A percentile compares a stretch with the other conserved stretches of the same genome.
phyloP scores from a whole-genome alignment of 345 rosid genomes.

The Linum lewisii region DNA sequence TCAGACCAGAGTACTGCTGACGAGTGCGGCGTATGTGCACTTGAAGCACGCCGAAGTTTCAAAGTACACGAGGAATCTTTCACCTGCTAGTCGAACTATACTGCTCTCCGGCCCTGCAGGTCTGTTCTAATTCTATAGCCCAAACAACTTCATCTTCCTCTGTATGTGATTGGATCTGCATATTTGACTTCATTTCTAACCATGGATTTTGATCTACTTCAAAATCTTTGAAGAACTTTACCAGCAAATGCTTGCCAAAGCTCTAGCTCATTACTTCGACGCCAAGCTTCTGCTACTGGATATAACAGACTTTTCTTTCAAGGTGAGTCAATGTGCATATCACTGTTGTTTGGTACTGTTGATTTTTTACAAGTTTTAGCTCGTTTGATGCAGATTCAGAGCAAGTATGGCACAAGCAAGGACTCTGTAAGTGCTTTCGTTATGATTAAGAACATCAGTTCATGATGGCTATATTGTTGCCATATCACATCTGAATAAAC shows the following conservation, averaged over 20 bases:
- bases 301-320: constrained; percentile 72
- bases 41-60: constrained; percentile 88
- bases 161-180: background rate
- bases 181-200: constrained; percentile 6
- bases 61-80: constrained; percentile 59
- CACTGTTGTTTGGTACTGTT: background rate
- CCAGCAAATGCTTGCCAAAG: constrained; percentile 97
- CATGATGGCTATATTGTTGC: background rate
- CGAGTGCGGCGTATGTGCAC: constrained; percentile 93
- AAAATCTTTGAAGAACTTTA: constrained; percentile 54
- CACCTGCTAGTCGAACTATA: constrained; percentile 81
- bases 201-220: background rate
- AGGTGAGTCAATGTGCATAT: constrained; percentile 30
- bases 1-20: constrained; percentile 68
- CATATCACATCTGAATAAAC: background rate
- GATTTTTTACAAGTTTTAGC: background rate
- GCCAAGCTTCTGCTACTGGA: constrained; percentile 85
- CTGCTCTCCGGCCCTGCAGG: constrained; percentile 98
- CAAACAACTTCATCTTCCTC: background rate
- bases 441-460: background rate
- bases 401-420: constrained; percentile 63
- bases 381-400: constrained; percentile 51
- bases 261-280: constrained; percentile 85
- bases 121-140: constrained; percentile 9
- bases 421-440: constrained; percentile 42